These are phyloP conservation scores for Hygrophorus pudorinus DNA, from an alignment of 768 basidiomycete species.

Conservation along the genomic window DNA sequence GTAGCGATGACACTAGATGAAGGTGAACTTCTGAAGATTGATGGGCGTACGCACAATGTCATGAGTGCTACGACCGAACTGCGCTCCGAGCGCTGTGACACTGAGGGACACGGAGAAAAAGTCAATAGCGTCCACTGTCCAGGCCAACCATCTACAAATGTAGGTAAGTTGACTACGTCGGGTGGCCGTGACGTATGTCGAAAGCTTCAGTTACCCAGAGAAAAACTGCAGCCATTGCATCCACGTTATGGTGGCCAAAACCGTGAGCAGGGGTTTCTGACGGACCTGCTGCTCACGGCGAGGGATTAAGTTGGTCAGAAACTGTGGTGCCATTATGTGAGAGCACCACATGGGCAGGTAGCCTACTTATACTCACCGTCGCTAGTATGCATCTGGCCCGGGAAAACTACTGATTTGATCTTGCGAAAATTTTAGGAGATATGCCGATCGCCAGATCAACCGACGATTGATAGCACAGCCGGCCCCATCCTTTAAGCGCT, in stretches of 20 bases:
- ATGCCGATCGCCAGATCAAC: too few species aligned
- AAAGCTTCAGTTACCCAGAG: slow-evolving; percentile 50
- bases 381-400: too few species aligned
- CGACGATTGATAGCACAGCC: too few species aligned
- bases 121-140: slow-evolving; percentile 82
- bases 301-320: slow-evolving; percentile 39
- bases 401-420: too few species aligned
- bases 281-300: slow-evolving; percentile 29
- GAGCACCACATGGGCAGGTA: neutral
- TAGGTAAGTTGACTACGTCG: neutral
- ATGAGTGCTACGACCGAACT: slow-evolving; percentile 34
- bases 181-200: neutral
- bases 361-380: too few species aligned
- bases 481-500: too few species aligned
- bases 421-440: too few species aligned
- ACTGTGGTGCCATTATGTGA: slow-evolving; percentile 36
- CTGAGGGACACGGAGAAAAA: slow-evolving; percentile 72
- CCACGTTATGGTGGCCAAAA: slow-evolving; percentile 34
- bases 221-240: slow-evolving; percentile 52
- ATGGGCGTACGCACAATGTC: slow-evolving; percentile 27
- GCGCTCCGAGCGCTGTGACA: slow-evolving; percentile 31
- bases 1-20: slow-evolving; percentile 1
- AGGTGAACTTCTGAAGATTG: neutral
- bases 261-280: slow-evolving; percentile 32
- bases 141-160: slow-evolving; percentile 59